Percentiles rank a stretch among this genome's conserved stretches.
Conservation (phyloP, 169 alveolate genomes). For the Cryptosporidium parvum region DNA sequence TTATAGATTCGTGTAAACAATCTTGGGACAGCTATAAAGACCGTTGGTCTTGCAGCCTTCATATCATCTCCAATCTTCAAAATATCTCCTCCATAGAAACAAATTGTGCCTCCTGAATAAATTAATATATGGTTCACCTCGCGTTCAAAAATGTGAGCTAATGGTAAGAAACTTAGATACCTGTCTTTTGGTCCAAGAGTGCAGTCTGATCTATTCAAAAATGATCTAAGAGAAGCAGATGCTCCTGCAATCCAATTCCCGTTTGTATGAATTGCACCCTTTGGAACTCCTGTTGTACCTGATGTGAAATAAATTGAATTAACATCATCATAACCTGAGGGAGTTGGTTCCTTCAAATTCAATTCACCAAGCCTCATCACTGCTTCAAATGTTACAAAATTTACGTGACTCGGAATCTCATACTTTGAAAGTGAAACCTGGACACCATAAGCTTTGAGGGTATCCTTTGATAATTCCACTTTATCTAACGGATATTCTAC, state of each 20-base stretch:
- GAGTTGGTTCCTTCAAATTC: constrained; percentile 78
- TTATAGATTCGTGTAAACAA: constrained; percentile 91
- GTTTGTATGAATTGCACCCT: constrained; percentile 96
- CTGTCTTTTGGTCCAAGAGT: constrained; percentile 80
- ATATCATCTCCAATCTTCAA: constrained; percentile 91
- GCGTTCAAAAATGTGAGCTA: constrained; percentile 96
- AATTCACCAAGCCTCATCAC: constrained; percentile 77
- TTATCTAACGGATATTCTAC: constrained; percentile 72
- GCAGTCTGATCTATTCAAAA: constrained; percentile 81
- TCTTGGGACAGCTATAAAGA: constrained; percentile 96
- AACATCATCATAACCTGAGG: constrained; percentile 83
- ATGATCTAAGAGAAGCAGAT: constrained; percentile 79
- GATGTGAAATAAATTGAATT: constrained; percentile 95
- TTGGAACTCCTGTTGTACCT: constrained; percentile 98
- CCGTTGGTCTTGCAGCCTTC: constrained; percentile 91
- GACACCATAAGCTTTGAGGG: constrained; percentile 73
- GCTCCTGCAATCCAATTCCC: constrained; percentile 83
- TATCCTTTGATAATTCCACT: constrained; percentile 50
- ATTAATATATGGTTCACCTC: constrained; percentile 82
- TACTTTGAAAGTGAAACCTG: constrained; percentile 23
- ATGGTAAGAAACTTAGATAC: constrained; percentile 93
- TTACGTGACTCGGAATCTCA: constrained; percentile 62
- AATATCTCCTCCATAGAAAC: constrained; percentile 92
- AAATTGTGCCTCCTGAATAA: constrained; percentile 84
- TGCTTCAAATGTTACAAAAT: constrained; percentile 44